A percentile compares a stretch with the other conserved stretches of the same genome.
These are phyloP conservation scores for Phialemonium atrogriseum DNA, from an alignment of 2,329 filamentous ascomycete species.

Conservation along the genomic window DNA sequence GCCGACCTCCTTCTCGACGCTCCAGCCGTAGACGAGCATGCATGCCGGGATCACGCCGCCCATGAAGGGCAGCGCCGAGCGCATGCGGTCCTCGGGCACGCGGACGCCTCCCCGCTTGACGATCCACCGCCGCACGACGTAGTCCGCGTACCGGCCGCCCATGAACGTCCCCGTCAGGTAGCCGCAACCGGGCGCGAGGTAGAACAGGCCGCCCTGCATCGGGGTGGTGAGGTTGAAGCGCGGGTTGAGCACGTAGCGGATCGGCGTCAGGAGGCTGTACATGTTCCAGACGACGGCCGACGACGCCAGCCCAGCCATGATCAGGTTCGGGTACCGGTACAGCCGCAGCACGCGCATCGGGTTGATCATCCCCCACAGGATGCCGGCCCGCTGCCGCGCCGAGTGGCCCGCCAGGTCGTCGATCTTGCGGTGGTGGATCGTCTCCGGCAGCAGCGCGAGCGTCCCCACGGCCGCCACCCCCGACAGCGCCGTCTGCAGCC, in stretches of 20 bases:
- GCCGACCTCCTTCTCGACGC: constrained; percentile 26
- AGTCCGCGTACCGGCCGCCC: constrained; percentile 61
- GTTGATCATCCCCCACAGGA: constrained; percentile 51
- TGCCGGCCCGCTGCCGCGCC: constrained; percentile 30
- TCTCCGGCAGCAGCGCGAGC: constrained; percentile 57
- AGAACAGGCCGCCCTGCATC: constrained; percentile 59
- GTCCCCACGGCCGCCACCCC: constrained; percentile 47
- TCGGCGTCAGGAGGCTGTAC: constrained; percentile 59
- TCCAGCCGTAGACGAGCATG: constrained; percentile 63
- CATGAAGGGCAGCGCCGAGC: constrained; percentile 51
- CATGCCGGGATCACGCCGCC: constrained; percentile 53
- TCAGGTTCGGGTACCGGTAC: constrained; percentile 57
- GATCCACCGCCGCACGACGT: constrained; percentile 54
- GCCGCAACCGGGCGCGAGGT: constrained; percentile 60
- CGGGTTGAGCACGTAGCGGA: constrained; percentile 63
- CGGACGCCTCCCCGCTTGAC: constrained; percentile 43
- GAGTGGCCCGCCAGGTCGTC: constrained; percentile 44
- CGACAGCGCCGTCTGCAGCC: constrained; percentile 57
- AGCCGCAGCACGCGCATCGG: constrained; percentile 49
- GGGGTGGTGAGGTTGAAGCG: constrained; percentile 57
- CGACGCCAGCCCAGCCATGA: constrained; percentile 48
- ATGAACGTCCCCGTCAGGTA: constrained; percentile 59
- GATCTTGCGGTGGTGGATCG: constrained; percentile 50
- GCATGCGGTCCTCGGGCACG: constrained; percentile 61
- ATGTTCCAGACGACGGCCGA: constrained; percentile 63